Base-by-base conservation (phyloP, 1,284 basidiomycete species). In the Dichomitus squalens region DNA sequence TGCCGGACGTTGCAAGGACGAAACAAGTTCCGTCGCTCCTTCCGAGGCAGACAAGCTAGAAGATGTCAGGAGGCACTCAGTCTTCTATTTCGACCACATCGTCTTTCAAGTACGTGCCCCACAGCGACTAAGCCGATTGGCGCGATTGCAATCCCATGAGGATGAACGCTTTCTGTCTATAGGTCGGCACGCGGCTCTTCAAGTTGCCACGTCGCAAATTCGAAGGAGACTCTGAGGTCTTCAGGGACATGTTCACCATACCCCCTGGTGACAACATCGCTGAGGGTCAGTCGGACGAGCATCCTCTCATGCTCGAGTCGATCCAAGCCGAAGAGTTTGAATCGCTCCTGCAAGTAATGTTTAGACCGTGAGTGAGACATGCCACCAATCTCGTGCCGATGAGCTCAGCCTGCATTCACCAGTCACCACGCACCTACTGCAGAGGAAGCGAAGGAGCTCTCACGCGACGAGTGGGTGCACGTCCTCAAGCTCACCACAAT, bases 181-280 rank as follows among this genome's bases (percentile, higher is more conserved):
- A 74, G 72, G 70, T 72, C 20, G 68, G 69, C 27, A 60, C 64
- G 31, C 53, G 55, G 8, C 50, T 73, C 35, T 73, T 72, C 68
- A 70, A 69, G 47, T 68, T 73, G 7, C 71, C 68, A 4, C 62
- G 67, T 2, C 57, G 63, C 49, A 65, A 61, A 16, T 70, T 75
- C 55, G 60, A 66, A 34, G 55, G 58, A 20, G 59, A 51, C 31
- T 72, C 72, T 0, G 63, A 67, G 25, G 64, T 70, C 20, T 73
- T 73, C 64, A 50, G 53, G 27, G 50, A 61, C 21, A 71, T 70
- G 63, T 70, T 72, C 59, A 49, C 57, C 9, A 56, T 71, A 1
- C 70, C 68, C 0, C 25, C 49, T 0, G 59, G 31, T 2, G 34
- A 40, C 29, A 48, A 27, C 2, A 50, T 20, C 9, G 52, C n/a